Percentiles rank a stretch among this genome's conserved stretches.
These are phyloP conservation scores for Coniochaeta pulveracea DNA, from an alignment of 2,329 filamentous ascomycete species.

Conservation along the genomic window DNA sequence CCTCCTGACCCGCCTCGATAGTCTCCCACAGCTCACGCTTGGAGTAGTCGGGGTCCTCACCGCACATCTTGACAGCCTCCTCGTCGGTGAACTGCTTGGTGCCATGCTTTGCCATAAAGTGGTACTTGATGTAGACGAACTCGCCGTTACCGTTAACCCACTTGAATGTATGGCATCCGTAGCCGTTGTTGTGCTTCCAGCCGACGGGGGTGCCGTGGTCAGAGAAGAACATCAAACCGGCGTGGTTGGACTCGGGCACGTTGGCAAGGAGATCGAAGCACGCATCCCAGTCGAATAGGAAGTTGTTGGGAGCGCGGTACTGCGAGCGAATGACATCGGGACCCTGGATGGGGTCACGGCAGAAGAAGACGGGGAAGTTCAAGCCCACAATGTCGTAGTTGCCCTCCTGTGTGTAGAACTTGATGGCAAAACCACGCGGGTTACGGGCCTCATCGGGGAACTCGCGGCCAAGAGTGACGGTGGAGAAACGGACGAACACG, in stretches of 20 bases:
- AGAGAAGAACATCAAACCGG: constrained; percentile 35
- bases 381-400: constrained; percentile 39
- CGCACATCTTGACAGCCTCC: constrained; percentile 27
- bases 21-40: constrained; percentile 44
- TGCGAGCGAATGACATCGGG: constrained; percentile 36
- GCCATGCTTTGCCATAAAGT: constrained; percentile 3
- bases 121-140: constrained; percentile 33
- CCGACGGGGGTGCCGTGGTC: constrained; percentile 36
- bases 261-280: constrained; percentile 36
- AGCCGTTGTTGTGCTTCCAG: constrained; percentile 28
- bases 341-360: constrained; percentile 32
- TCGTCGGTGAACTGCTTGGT: constrained; percentile 1
- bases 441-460: constrained; percentile 73
- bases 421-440: constrained; percentile 37
- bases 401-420: constrained; percentile 61
- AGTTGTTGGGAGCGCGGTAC: constrained; percentile 31
- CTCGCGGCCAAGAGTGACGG: constrained; percentile 63
- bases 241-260: constrained; percentile 34
- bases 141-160: constrained; percentile 32
- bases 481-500: constrained; percentile 65
- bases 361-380: constrained; percentile 38
- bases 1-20: constrained; percentile 38
- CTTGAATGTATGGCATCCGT: constrained; percentile 34
- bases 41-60: constrained; percentile 37
- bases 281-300: constrained; percentile 34